Conservation (phyloP, 805 yeast genomes). For the Candida xiaguanensis region DNA sequence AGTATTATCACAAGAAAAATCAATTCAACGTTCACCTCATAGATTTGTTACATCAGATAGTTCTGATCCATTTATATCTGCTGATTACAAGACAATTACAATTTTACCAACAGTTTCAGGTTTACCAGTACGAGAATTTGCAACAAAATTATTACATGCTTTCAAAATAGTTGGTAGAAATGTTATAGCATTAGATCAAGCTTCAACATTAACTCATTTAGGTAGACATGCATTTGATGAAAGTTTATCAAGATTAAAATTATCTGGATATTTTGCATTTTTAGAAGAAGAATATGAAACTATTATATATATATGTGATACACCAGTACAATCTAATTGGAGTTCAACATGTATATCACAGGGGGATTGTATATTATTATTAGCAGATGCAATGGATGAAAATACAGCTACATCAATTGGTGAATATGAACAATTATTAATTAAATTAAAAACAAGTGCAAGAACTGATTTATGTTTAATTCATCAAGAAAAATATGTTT, state of each 20-base stretch:
- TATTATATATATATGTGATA: constrained; percentile 86
- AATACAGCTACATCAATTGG: constrained; percentile 63
- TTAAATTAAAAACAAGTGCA: constrained; percentile 77
- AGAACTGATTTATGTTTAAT: constrained; percentile 80
- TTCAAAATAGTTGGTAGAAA: constrained; percentile 67
- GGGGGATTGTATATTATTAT: constrained; percentile 86
- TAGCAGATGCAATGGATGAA: constrained; percentile 78
- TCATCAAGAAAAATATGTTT: constrained; percentile 79
- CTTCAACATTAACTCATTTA: constrained; percentile 70
- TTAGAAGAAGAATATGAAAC: constrained; percentile 85
- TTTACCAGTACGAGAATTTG: constrained; percentile 85
- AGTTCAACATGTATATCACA: constrained; percentile 88
- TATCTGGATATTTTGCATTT: constrained; percentile 86
- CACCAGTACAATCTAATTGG: constrained; percentile 82
- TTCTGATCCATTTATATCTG: constrained; percentile 26
- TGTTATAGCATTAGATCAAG: constrained; percentile 79
- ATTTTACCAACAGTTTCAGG: constrained; percentile 76
- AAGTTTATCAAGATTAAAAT: constrained; percentile 70
- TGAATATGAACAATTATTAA: constrained; percentile 75
- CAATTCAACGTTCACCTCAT: constrained; percentile 7
- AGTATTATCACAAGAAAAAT: constrained; percentile 17
- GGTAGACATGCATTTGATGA: constrained; percentile 94
- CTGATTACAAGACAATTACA: constrained; percentile 76
- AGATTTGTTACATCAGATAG: constrained; percentile 12
- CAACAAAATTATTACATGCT: constrained; percentile 65